These are phyloP conservation scores for Myxozyma geophila DNA, from an alignment of 805 yeast genomes.

Conservation along the genomic window DNA sequence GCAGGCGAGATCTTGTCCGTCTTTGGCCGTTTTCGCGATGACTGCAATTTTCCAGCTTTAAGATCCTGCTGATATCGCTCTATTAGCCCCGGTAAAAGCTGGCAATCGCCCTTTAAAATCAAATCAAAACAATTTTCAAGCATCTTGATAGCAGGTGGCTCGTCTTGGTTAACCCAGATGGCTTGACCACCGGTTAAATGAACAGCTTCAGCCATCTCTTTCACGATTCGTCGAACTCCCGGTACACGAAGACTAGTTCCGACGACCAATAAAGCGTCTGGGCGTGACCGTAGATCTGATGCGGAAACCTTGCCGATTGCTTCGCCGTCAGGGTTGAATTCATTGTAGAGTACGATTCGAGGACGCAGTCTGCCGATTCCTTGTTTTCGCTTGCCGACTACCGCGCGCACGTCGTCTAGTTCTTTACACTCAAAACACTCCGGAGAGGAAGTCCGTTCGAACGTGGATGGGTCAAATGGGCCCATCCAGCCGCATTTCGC, in stretches of 20 bases:
- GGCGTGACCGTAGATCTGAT: slow-evolving; percentile 62
- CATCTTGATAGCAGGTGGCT: slow-evolving; percentile 45
- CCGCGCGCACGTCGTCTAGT: slow-evolving; percentile 56
- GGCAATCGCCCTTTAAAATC: slow-evolving; percentile 69
- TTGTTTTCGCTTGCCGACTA: slow-evolving; percentile 69
- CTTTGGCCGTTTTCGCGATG: not conserved
- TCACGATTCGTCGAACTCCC: slow-evolving; percentile 65
- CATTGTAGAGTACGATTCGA: slow-evolving; percentile 70
- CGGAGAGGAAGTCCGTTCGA: slow-evolving; percentile 50
- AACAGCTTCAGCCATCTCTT: slow-evolving; percentile 62
- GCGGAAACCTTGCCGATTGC: slow-evolving; percentile 77
- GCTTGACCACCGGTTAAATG: slow-evolving; percentile 62
- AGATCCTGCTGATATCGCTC: slow-evolving; percentile 5
- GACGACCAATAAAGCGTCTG: slow-evolving; percentile 79
- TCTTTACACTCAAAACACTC: slow-evolving; percentile 70
- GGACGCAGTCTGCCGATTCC: slow-evolving; percentile 68
- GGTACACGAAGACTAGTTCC: slow-evolving; percentile 88
- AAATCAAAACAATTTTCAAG: slow-evolving; percentile 61
- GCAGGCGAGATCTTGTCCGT: not conserved
- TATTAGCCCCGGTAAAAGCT: slow-evolving; percentile 51
- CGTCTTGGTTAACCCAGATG: slow-evolving; percentile 64
- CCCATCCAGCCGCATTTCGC: slow-evolving; percentile 70
- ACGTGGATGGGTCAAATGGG: slow-evolving; percentile 57
- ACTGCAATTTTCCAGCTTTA: not conserved
- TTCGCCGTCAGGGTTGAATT: slow-evolving; percentile 86